A percentile compares a stretch with the other conserved stretches of the same genome.
Conservation (phyloP, 495 filamentous ascomycete species). For the Aspergillus campestris region DNA sequence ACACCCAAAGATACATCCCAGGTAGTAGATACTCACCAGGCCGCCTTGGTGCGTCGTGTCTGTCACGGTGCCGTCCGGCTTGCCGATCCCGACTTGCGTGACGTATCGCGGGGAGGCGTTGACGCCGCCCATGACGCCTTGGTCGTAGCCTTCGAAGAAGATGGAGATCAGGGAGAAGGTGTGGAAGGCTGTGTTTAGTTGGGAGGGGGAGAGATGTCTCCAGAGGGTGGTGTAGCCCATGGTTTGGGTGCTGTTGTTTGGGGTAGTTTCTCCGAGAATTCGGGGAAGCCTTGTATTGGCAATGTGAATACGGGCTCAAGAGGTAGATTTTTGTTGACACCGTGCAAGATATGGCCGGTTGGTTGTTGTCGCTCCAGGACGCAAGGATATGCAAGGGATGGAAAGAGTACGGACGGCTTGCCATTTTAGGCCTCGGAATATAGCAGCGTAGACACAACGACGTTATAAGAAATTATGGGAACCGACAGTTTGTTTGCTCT, state of each 20-base stretch:
- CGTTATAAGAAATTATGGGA: too few relatives aligned
- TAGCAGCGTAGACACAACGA: too few relatives aligned
- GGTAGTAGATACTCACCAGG: slow-evolving; percentile 47
- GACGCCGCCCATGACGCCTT: slow-evolving; percentile 45
- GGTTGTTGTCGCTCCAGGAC: too few relatives aligned
- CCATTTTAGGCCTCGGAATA: too few relatives aligned
- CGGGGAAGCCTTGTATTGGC: too few relatives aligned
- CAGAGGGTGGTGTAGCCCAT: slow-evolving; percentile 37
- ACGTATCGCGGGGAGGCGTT: slow-evolving; percentile 35
- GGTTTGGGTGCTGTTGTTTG: slow-evolving; percentile 8
- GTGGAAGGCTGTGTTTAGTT: slow-evolving; percentile 37
- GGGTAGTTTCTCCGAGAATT: too few relatives aligned
- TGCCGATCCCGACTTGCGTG: slow-evolving; percentile 26
- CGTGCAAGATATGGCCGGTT: too few relatives aligned
- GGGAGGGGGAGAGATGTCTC: slow-evolving; percentile 31
- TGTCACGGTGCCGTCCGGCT: slow-evolving; percentile 28
- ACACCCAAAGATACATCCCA: slow-evolving; percentile 47
- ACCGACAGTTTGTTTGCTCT: too few relatives aligned
- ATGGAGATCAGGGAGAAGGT: slow-evolving; percentile 41
- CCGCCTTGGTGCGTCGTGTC: slow-evolving; percentile 36
- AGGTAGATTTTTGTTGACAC: too few relatives aligned
- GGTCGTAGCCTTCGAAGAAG: slow-evolving; percentile 50
- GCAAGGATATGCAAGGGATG: too few relatives aligned
- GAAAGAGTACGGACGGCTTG: too few relatives aligned
- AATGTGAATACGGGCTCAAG: too few relatives aligned